Base-by-base conservation (phyloP, 1,284 basidiomycete species). In the Apiotrichum sp. region DNA sequence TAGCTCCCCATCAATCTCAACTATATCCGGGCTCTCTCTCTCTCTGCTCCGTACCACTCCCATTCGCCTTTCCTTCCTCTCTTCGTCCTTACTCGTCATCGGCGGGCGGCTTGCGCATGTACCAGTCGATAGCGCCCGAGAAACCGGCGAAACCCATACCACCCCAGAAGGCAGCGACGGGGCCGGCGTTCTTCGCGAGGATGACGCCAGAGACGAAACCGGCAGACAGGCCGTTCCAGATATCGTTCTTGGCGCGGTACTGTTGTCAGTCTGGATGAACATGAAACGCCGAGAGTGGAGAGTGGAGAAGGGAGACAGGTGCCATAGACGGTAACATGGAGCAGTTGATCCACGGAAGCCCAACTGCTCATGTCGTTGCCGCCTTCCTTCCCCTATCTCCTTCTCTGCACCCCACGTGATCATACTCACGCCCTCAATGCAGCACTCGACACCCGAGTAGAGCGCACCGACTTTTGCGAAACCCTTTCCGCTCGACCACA, bases 181-280 rank as follows among this genome's bases (percentile, higher is more conserved):
- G 88, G 2, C 89, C 92, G 1, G 89, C 84, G 69, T 88, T 85
- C 52, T 88, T 82, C 14, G 92, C 91, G 4, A 96, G 82, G 16
- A 92, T 78, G 43, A 86, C 89, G 38, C 90, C 90, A 1, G 80
- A 73, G 16, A 80, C 53, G 63, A 78, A 77, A 5, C 80, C 80
- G 2, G 74, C 80, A 14, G 75, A 72, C 8, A 80, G 68, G n/a
- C 78, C 76, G 72, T 96, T 97, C 53, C 84, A 86, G 65, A 95
- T 87, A 73, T 97, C 93, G 68, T 93, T 93, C 77, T 86, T 91
- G n/a, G 89, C 92, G 53, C 93, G 88, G 76, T 95, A 97, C 92
- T 96, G 57, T 6, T 1, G 55, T 57, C 41, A 54, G 58, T 50
- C 10, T 7, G 2, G 7, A 5, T 6, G 10, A 29, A 16, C 1